Conservation (phyloP, 2,329 filamentous ascomycete species). For the Huntiella bhutanensis region DNA sequence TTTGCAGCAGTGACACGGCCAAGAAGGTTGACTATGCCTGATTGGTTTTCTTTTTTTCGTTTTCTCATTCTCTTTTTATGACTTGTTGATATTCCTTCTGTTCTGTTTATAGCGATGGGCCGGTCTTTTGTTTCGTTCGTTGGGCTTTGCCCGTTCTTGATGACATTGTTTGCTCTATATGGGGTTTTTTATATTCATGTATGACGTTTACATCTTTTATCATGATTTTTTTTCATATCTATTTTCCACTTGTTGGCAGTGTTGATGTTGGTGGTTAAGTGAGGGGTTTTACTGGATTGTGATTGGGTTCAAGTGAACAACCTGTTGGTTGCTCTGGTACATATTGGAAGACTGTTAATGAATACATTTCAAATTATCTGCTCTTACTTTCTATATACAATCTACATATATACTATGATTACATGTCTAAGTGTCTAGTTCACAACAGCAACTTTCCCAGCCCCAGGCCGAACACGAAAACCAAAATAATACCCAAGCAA, state of each 20-base stretch:
- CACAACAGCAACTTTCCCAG: conserved; percentile 4
- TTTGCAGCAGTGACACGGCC: conserved; percentile 12
- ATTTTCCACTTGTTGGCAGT: no score
- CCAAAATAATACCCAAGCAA: conserved; percentile 15
- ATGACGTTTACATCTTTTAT: no score
- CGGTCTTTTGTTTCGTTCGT: background rate
- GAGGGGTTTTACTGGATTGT: no score
- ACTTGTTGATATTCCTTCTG: background rate
- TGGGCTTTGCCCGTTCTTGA: no score
- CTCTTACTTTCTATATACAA: background rate
- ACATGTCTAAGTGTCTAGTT: no score
- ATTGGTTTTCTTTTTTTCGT: background rate
- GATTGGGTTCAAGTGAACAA: background rate
- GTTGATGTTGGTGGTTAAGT: no score
- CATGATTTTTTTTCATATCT: no score
- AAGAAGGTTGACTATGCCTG: conserved; percentile 11
- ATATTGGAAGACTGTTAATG: background rate
- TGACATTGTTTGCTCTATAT: no score
- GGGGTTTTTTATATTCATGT: no score
- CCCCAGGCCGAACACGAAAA: conserved; percentile 17
- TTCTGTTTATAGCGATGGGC: background rate
- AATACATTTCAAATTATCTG: background rate
- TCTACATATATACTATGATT: background rate
- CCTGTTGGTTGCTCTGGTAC: background rate
- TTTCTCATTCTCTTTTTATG: background rate